Conservation (phyloP, 1,139 yeast genomes). For the Hansenula sp. region DNA sequence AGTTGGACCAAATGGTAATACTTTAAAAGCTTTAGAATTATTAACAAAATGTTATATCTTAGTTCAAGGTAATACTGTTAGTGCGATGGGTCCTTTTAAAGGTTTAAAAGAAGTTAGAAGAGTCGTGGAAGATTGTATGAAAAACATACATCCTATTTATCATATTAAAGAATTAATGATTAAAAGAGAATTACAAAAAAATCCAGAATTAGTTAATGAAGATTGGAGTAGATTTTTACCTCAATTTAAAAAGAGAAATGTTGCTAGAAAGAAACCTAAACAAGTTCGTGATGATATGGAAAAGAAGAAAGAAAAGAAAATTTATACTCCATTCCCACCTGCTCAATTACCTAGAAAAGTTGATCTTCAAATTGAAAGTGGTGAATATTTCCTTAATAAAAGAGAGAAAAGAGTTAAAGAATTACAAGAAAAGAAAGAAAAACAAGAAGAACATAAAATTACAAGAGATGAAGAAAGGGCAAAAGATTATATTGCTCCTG, state of each 20-base stretch:
- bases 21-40: constrained; percentile 89
- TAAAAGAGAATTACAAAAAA: constrained; percentile 88
- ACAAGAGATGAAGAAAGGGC: constrained; percentile 66
- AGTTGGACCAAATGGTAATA: constrained; percentile 96
- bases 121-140: constrained; percentile 97
- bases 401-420: constrained; percentile 71
- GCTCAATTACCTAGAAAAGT: constrained; percentile 95
- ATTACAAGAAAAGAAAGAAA: constrained; percentile 71
- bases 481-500: constrained; percentile 82
- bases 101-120: constrained; percentile 91
- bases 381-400: constrained; percentile 93
- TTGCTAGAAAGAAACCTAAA: constrained; percentile 87
- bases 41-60: constrained; percentile 89
- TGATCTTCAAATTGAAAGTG: constrained; percentile 96
- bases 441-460: constrained; percentile 67
- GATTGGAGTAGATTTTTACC: constrained; percentile 98
- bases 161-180: constrained; percentile 97
- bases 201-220: constrained; percentile 91
- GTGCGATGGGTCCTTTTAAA: constrained; percentile 95
- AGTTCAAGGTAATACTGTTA: constrained; percentile 96
- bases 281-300: constrained; percentile 42
- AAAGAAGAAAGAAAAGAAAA: constrained; percentile 64
- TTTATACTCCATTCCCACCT: constrained; percentile 99
- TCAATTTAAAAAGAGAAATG: constrained; percentile 93
- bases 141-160: constrained; percentile 91